Percentiles rank a stretch among this genome's conserved stretches.
phyloP scores from a whole-genome alignment of 495 filamentous ascomycete genomes.

The Gamarada debralockiae region DNA sequence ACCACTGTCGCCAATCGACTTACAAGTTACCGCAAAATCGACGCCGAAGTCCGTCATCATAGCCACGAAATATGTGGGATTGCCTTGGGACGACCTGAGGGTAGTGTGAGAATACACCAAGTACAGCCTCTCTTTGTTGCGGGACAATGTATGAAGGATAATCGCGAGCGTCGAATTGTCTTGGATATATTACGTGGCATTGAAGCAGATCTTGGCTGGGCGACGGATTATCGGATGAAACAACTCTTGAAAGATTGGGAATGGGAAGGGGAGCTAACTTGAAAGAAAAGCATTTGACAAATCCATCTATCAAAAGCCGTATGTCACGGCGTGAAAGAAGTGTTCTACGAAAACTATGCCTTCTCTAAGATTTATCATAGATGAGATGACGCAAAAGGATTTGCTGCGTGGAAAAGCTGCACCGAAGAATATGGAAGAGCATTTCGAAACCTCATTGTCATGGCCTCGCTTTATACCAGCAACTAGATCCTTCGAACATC shows the following conservation, averaged over 20 bases:
- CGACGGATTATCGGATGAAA: slow-evolving; percentile 56
- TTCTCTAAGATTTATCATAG: too few species aligned
- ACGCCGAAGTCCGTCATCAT: slow-evolving; percentile 50
- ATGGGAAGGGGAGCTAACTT: slow-evolving; percentile 27
- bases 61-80: slow-evolving; percentile 56
- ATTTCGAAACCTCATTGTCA: slow-evolving; percentile 6
- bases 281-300: background rate
- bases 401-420: background rate
- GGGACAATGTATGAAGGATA: slow-evolving; percentile 52
- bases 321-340: too few species aligned
- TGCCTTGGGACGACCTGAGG: slow-evolving; percentile 49
- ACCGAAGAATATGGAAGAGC: background rate
- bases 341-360: too few species aligned
- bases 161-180: slow-evolving; percentile 45
- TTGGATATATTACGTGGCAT: slow-evolving; percentile 52
- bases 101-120: slow-evolving; percentile 53
- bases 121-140: slow-evolving; percentile 60
- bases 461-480: background rate
- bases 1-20: slow-evolving; percentile 47
- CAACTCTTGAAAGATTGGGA: slow-evolving; percentile 55
- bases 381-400: too few species aligned
- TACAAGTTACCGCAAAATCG: slow-evolving; percentile 49
- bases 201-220: slow-evolving; percentile 58
- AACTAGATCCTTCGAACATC: slow-evolving; percentile 6
- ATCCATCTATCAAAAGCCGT: too few species aligned